Base-by-base conservation (phyloP, 1,139 yeast species). In the Diutina pseudorugosa region DNA sequence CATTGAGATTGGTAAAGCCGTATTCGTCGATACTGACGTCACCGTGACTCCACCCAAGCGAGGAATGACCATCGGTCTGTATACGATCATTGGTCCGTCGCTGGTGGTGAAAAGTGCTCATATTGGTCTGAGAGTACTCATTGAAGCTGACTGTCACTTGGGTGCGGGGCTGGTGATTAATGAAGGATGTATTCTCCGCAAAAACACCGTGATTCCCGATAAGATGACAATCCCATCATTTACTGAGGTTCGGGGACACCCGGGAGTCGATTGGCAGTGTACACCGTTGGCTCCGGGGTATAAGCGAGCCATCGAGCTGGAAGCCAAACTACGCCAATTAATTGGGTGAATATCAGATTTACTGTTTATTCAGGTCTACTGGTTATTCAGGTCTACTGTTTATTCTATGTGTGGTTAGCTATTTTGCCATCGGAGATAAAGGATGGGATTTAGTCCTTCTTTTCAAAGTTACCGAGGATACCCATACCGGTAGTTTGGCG, bases 211-310 rank as follows among this genome's bases (percentile, higher is more conserved):
- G 4, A 62, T 85, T 1, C 87, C 91, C 0, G 75, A 80, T 1
- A 71, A 72, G 55, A 66, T 72, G 56, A 81, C 80, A 41, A 70
- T 85, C 9, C 84, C 89, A 1, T 85, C 90, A 0, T 80, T 71
- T 57, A 74, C 83, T 52, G 65, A 72, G 44, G 85, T 82, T 4
- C 61, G 67, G 58, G 76, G 77, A 0, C 57, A 57, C 7, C 73
- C 75, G 2, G 73, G 74, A 0, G 54, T 54, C 7, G 60, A 64
- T 48, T 71, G 70, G 50, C 44, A 18, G n/a, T 59, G 75, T 2
- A 59, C 53, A 25, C 61, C 64, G n/a, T 63, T 78, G 54, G 69
- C 67, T 48, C 68, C 64, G 50, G 68, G 77, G 49, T 77, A 66
- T 57, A 73, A 74, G 53, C 70, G 64, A 54, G 53, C 69, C 18